Conservation (phyloP, 2,329 filamentous ascomycete species). For the Fusarium marasasianum region DNA sequence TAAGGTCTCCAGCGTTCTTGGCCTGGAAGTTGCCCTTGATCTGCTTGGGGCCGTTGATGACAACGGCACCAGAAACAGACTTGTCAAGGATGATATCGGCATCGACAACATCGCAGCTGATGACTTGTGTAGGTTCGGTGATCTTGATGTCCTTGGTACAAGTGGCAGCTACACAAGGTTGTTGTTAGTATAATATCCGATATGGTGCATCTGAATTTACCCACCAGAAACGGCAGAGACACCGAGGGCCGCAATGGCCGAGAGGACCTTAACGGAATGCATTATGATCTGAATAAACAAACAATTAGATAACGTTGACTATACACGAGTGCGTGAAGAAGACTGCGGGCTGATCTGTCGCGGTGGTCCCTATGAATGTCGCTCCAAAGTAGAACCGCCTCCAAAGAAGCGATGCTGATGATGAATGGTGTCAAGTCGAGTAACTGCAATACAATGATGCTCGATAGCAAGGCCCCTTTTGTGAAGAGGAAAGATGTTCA, state of each 20-base stretch:
- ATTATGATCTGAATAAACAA: slow-evolving; percentile 51
- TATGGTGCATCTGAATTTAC: slow-evolving; percentile 16
- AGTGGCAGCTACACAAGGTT: slow-evolving; percentile 43
- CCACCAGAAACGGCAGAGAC: slow-evolving; percentile 55
- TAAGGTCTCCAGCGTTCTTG: slow-evolving; percentile 69
- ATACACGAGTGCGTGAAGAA: background rate
- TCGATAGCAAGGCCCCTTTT: slow-evolving; percentile 10
- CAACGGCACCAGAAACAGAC: slow-evolving; percentile 64
- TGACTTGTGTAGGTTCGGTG: slow-evolving; percentile 66
- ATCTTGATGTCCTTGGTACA: slow-evolving; percentile 68
- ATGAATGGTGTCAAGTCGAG: background rate
- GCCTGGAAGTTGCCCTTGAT: slow-evolving; percentile 68
- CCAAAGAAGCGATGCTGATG: slow-evolving; percentile 22
- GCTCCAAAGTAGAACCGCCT: slow-evolving; percentile 13
- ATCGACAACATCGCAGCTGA: slow-evolving; percentile 75
- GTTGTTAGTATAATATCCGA: background rate
- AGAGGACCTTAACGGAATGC: slow-evolving; percentile 56
- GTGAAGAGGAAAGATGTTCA: background rate
- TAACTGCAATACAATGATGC: background rate
- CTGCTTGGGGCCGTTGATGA: slow-evolving; percentile 67
- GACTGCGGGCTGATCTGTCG: background rate
- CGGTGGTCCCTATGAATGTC: slow-evolving; percentile 22
- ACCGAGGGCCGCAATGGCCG: slow-evolving; percentile 56
- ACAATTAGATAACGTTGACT: slow-evolving; percentile 27
- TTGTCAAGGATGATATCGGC: slow-evolving; percentile 74